A percentile compares a stretch with the other conserved stretches of the same genome.
Evolutionary conservation across 345 rosid genomes (phyloP).

Genomic region (Mallotus nudiflorus): DNA sequence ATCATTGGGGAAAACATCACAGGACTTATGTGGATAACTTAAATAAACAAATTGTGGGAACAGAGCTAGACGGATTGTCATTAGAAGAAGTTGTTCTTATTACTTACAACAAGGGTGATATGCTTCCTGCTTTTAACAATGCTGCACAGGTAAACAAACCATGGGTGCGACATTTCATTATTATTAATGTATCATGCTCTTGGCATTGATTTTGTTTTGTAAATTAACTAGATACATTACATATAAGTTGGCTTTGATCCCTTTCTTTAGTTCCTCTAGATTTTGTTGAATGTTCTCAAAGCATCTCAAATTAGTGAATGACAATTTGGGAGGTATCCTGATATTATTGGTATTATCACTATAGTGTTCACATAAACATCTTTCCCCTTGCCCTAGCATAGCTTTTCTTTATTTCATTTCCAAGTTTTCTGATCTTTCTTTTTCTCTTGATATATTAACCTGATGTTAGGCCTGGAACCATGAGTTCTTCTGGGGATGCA

Average conservation of each 20-base stretch:
- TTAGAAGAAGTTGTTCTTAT: constrained; percentile 56
- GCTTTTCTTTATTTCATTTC: not conserved
- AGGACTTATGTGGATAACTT: constrained; percentile 79
- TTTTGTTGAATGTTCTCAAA: not conserved
- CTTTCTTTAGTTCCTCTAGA: not conserved
- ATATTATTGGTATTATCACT: too few relatives aligned
- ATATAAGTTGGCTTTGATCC: too few relatives aligned
- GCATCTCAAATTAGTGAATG: not conserved
- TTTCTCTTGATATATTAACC: not conserved
- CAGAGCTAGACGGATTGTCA: constrained; percentile 61
- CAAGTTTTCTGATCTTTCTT: not conserved
- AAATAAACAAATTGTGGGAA: constrained; percentile 74
- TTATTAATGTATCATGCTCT: not conserved
- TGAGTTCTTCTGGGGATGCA: constrained; percentile 91
- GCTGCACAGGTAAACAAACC: constrained; percentile 77
- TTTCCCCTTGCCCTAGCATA: not conserved
- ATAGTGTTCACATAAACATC: not conserved
- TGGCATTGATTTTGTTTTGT: not conserved
- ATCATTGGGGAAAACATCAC: constrained; percentile 97
- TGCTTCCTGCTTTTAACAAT: constrained; percentile 85
- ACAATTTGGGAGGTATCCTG: too few relatives aligned
- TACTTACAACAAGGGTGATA: constrained; percentile 71
- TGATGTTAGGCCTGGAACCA: constrained; percentile 87
- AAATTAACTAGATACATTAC: not conserved
- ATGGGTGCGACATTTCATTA: not conserved